Evolutionary conservation across 345 rosid genomes (phyloP), one percentile per base, ranked within the genome.

Genomic region (Eucalyptus regnans): DNA sequence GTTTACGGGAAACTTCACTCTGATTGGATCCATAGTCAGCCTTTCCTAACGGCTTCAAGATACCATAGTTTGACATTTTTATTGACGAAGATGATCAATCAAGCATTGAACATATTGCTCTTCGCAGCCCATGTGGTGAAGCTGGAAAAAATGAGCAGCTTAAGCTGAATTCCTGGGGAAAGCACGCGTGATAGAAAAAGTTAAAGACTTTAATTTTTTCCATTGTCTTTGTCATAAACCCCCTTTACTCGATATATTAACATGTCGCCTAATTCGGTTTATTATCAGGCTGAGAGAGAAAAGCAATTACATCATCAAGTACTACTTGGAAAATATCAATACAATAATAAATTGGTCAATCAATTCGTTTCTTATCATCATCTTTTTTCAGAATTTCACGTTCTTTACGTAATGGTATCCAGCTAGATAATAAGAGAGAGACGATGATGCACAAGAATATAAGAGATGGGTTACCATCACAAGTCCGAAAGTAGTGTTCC

Each of bases 331-430:
- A 1, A 33, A 66, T 31, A 68, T 68, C 1, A 4, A 1, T 16
- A 31, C 2, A 16, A 16, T 31, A 0, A 68, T 16, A 8, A 31
- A 18, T 9, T 3, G 4, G 6, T 5, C 43, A 16, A 15, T 68
- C 1, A 8, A 31, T 66, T 15, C 6, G 3, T 31, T 31, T 0
- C 23, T 16, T 7, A 8, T 68, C 3, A 31, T 68, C 11, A 0
- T 56, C 1, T 7, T 68, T 9, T 4, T 4, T 8, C 9, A 37
- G 14, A 71, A 18, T 9, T 17, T 18, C 7, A 29, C 5, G 1
- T 15, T 0, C 10, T 68, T 3, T 10, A 0, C 1, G 3, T 37
- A 37, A 71, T 3, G 4, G 0, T 5, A 31, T 71, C 14, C 2
- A 18, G 2, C 46, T 33, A 71, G 7, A 18, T 18, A 37, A 18